phyloP scores from a whole-genome alignment of 2,329 filamentous ascomycete species.

The Aaosphaeria pasadenensis region DNA sequence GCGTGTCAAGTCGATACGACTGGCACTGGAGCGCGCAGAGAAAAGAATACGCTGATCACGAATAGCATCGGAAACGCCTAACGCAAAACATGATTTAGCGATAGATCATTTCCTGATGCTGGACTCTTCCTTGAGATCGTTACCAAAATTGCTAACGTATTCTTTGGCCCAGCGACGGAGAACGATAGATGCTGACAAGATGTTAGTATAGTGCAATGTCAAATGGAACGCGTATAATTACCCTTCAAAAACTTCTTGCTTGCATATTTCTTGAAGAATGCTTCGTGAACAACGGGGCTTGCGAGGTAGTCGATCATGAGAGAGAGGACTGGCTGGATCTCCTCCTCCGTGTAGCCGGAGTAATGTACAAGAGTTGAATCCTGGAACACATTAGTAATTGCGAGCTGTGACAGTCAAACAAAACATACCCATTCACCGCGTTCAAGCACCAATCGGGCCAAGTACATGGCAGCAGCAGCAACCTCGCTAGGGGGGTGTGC shows the following conservation, averaged over 20 bases:
- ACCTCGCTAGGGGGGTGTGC: constrained; percentile 83
- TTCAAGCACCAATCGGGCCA: constrained; percentile 85
- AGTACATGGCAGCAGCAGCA: constrained; percentile 91
- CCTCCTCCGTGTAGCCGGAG: constrained; percentile 86
- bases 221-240: constrained; percentile 41
- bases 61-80: constrained; percentile 12
- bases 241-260: constrained; percentile 99
- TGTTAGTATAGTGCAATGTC: constrained; percentile 9
- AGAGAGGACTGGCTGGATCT: constrained; percentile 87
- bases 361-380: constrained; percentile 86
- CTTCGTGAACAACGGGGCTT: constrained; percentile 86
- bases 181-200: constrained; percentile 72
- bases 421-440: constrained; percentile 82
- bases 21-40: no score
- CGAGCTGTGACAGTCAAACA: background rate
- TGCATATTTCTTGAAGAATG: constrained; percentile 99
- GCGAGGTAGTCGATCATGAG: constrained; percentile 97
- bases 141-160: constrained; percentile 41
- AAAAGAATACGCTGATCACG: background rate
- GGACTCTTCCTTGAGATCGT: constrained; percentile 23
- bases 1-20: no score
- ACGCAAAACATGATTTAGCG: constrained; percentile 15
- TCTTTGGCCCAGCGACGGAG: constrained; percentile 93
- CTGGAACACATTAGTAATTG: constrained; percentile 42
- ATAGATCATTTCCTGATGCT: constrained; percentile 18